Base-by-base conservation (phyloP, 441 rosid genomes). In the Oxalis stricta region DNA sequence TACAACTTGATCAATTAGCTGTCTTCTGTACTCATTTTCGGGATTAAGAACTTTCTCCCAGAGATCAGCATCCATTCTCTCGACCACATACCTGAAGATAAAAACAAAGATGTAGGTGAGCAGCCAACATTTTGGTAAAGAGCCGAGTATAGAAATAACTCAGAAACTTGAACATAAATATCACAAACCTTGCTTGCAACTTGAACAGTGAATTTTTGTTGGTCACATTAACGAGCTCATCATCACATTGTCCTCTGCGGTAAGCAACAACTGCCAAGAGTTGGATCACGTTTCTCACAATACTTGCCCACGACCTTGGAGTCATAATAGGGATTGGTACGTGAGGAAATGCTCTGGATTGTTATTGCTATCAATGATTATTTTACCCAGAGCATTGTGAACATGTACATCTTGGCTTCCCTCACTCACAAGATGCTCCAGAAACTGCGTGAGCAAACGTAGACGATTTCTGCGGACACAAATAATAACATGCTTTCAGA, bases 371-470 rank as follows among this genome's bases (percentile, higher is more conserved):
- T 93, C 99, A 38, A 93, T 93, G 48, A 93, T 93, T 29, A 93
- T 93, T 82, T 93, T 93, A 69, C 99, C 97, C 65, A 93, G 68
- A 40, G 96, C 97, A 80, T 93, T 84, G 66, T 88, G 97, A 51
- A 84, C 99, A 61, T 93, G 99, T 22, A 80, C 93, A 76, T 93
- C 99, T 65, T 85, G 96, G 74, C 99, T 93, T 56, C 99, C 97
- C 69, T 93, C 99, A 58, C 97, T 88, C 41, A 93, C 99, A 58
- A 93, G 84, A 80, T 93, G 99, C 88, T 93, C 97, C 76, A 93
- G 68, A 79, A 93, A 93, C 62, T 93, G 99, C 58, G 99, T 80
- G 46, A 93, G 96, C 67, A 93, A 75, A 34, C 97, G 93, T 41
- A 88, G 97, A 8, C 97, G 97, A 60, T 93, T 93, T 75, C 99